phyloP scores from a whole-genome alignment of 1,284 basidiomycete genomes.

The Naganishia liquefaciens region DNA sequence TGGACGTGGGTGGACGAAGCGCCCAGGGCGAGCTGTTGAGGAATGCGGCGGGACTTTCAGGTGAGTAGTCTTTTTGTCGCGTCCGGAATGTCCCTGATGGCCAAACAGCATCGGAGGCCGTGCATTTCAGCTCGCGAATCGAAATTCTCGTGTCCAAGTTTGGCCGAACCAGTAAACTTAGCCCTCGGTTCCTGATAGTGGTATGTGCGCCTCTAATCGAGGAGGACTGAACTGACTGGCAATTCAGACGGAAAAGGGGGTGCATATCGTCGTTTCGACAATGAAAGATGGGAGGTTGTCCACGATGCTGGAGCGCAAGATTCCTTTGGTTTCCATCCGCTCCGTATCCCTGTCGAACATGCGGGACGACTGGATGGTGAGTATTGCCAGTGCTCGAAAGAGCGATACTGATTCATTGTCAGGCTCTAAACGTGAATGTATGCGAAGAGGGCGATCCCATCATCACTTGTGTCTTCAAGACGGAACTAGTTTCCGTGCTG shows the following conservation, averaged over 20 bases:
- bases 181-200: constrained; percentile 85
- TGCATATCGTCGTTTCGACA: constrained; percentile 76
- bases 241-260: constrained; percentile 78
- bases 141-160: constrained; percentile 86
- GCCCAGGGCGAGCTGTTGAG: constrained; percentile 77
- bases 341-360: constrained; percentile 82
- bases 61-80: constrained; percentile 57
- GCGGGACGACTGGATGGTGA: constrained; percentile 91
- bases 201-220: constrained; percentile 58
- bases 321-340: constrained; percentile 83
- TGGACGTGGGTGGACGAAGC: constrained; percentile 81
- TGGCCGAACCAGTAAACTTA: constrained; percentile 84
- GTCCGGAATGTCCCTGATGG: constrained; percentile 27
- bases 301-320: constrained; percentile 79
- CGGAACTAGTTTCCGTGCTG: constrained; percentile 82
- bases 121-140: constrained; percentile 80
- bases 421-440: constrained; percentile 71
- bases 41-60: constrained; percentile 69
- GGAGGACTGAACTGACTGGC: neutral
- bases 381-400: constrained; percentile 36
- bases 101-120: constrained; percentile 63
- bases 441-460: constrained; percentile 94
- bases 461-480: constrained; percentile 92
- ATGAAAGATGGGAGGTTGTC: constrained; percentile 66
- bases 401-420: neutral